Conservation (phyloP, 2,329 filamentous ascomycete species). For the Colletotrichum abscissum region DNA sequence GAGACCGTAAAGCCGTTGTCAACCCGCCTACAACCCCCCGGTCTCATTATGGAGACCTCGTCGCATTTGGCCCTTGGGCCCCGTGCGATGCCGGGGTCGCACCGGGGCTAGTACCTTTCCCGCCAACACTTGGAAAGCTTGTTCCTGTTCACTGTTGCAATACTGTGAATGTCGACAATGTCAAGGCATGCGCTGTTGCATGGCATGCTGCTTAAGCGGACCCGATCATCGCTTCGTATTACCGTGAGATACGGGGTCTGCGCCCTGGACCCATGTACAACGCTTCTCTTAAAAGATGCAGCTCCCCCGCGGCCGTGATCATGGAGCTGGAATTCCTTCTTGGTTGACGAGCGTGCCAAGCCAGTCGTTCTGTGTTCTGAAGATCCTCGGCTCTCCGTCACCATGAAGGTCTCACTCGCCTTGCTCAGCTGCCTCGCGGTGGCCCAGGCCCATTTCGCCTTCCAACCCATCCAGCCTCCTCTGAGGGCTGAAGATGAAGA, state of each 20-base stretch:
- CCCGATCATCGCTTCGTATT: background rate
- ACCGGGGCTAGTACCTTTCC: background rate
- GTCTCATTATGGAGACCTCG: background rate
- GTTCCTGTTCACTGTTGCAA: background rate
- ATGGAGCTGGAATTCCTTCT: background rate
- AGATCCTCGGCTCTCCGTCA: background rate
- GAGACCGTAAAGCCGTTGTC: background rate
- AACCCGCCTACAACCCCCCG: background rate
- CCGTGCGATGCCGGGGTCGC: background rate
- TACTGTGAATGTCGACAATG: background rate
- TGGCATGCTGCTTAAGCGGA: background rate
- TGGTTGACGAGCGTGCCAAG: conserved; percentile 5
- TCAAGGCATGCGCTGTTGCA: background rate
- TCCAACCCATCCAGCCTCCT: conserved; percentile 21
- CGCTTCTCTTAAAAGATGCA: conserved; percentile 6
- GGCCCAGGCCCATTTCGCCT: conserved; percentile 17
- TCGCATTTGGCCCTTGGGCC: background rate
- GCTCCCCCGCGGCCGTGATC: background rate
- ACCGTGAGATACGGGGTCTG: background rate
- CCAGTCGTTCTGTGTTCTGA: background rate
- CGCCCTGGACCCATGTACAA: conserved; percentile 3
- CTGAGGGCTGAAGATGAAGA: conserved; percentile 10
- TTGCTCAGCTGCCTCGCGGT: conserved; percentile 22
- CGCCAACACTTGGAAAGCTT: conserved; percentile 30
- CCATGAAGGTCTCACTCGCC: conserved; percentile 28